phyloP scores from a whole-genome alignment of 306 rosid genomes.

The Trifolium subterraneum region DNA sequence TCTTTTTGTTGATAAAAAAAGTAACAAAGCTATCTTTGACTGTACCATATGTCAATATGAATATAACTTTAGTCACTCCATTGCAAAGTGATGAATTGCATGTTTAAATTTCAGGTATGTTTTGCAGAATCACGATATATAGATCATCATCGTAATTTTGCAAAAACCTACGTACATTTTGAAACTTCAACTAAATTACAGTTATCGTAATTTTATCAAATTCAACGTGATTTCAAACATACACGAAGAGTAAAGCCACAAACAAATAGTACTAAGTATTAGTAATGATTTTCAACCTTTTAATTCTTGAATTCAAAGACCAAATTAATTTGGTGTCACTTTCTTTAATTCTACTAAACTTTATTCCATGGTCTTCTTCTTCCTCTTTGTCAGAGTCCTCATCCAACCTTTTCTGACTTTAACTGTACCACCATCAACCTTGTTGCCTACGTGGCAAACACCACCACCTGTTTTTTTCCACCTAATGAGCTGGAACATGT shows the following conservation, averaged over 20 bases:
- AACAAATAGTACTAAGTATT: background rate
- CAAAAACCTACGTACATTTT: too few species aligned
- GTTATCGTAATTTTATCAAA: background rate
- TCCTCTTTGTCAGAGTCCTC: constrained; percentile 82
- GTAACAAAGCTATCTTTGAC: constrained; percentile 66
- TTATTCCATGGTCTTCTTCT: constrained; percentile 56
- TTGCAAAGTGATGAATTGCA: constrained; percentile 12
- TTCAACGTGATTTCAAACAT: background rate
- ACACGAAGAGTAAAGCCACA: background rate
- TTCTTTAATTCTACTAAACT: constrained; percentile 41
- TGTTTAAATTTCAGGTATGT: too few species aligned
- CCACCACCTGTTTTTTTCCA: constrained; percentile 75
- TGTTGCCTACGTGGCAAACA: constrained; percentile 75
- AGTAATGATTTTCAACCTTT: background rate
- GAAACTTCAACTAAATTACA: too few species aligned
- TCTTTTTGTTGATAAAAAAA: background rate
- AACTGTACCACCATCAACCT: constrained; percentile 66
- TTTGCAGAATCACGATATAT: too few species aligned
- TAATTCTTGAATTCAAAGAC: background rate
- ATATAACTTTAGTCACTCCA: constrained; percentile 55
- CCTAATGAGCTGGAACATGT: constrained; percentile 80
- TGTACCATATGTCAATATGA: constrained; percentile 44
- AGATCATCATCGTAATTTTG: background rate
- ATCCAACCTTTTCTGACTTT: constrained; percentile 89
- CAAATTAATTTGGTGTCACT: constrained; percentile 36